A percentile compares a stretch with the other conserved stretches of the same genome.
Conservation (phyloP, 768 basidiomycete genomes). For the Tricholoma sp. region DNA sequence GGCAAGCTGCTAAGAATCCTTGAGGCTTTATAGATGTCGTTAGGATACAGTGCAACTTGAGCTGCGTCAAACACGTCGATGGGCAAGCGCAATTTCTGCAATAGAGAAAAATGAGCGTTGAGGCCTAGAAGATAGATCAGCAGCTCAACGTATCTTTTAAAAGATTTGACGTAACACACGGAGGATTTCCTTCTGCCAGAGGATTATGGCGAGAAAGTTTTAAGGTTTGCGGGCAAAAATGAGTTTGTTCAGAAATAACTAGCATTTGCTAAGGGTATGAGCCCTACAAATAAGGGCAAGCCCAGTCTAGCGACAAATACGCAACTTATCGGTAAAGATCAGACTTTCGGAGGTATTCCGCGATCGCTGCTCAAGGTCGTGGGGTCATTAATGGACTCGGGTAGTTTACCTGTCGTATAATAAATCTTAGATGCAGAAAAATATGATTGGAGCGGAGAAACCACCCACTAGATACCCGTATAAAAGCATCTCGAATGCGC, state of each 20-base stretch:
- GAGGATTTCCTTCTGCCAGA: too few species aligned
- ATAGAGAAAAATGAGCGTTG: too few species aligned
- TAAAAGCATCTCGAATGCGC: slow-evolving; percentile 26
- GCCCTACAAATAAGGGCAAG: not conserved
- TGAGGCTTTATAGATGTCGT: too few species aligned
- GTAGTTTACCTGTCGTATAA: slow-evolving; percentile 20
- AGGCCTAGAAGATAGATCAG: too few species aligned
- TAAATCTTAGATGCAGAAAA: not conserved
- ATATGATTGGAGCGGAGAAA: not conserved
- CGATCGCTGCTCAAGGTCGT: slow-evolving; percentile 21
- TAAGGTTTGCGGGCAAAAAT: not conserved
- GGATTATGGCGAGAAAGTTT: not conserved
- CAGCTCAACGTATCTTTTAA: too few species aligned
- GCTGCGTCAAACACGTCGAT: too few species aligned
- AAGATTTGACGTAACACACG: too few species aligned
- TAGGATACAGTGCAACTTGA: too few species aligned
- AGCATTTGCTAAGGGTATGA: too few species aligned
- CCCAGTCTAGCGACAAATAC: not conserved
- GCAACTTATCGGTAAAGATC: not conserved
- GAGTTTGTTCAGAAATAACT: not conserved
- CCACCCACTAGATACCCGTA: slow-evolving; percentile 29
- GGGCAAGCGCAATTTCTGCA: too few species aligned
- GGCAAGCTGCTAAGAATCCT: too few species aligned
- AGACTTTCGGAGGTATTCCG: slow-evolving; percentile 14
- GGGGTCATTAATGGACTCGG: slow-evolving; percentile 23